Evolutionary conservation across 192 early-diverging fungal species (phyloP), one percentile per base, ranked within the genome.

Genomic region (Entrophospora sp.): DNA sequence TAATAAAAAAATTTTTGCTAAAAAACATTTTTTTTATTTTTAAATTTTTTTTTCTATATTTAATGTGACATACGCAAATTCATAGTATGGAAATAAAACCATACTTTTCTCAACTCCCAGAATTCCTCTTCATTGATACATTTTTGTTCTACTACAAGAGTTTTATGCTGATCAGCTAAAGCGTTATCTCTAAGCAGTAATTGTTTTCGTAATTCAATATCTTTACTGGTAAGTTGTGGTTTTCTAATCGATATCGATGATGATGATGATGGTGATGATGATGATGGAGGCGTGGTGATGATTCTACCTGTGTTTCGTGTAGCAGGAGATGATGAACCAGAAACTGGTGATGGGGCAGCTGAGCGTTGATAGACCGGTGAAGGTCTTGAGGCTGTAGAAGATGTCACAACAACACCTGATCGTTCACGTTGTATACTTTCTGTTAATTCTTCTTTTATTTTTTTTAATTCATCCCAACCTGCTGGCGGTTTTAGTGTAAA

Each of bases 121-220:
- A 98, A 98, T 58, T 98, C 95, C 59, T 95, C 90, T 69, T 98
- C 95, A 5, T 78, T 14, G 13, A 57, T 35, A 37, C 55, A 57
- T 57, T 35, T 57, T 34, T 57, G 25, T 24, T 36, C 28, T 24
- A 57, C 24, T n/a, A 57, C 55, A 57, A 57, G 55, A 9, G 34
- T 57, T 57, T 22, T 57, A 8, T 57, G 55, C 37, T 36, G 55
- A 22, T 57, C 55, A 36, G 55, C 31, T 36, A 57, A 22, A 8
- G 20, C 37, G 16, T 57, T 57, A 8, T 57, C 55, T 35, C 55
- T 34, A 14, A 57, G 5, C 22, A 57, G 22, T 18, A 57, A 36
- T 16, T 57, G 16, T 22, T 13, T 57, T 24, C 55, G 32, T 57
- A 57, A 20, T 8, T 37, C 13, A 10, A 36, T 25, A 22, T 34